Evolutionary conservation across 306 rosid genomes (phyloP), one percentile per base, ranked within the genome.

Genomic region (Lagenaria siceraria): DNA sequence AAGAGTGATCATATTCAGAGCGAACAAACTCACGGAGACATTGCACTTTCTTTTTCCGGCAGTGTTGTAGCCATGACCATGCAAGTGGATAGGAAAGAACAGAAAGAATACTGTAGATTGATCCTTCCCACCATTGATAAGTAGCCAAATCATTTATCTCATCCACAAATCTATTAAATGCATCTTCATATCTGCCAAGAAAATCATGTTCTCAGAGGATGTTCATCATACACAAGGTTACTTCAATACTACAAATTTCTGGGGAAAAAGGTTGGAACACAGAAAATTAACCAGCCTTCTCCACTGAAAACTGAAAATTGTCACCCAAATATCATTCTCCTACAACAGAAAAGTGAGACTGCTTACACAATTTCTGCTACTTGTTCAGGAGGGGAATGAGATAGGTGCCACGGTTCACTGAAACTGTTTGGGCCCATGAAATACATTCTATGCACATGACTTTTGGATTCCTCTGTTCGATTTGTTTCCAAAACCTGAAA

Each of bases 401-500:
- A 79, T 10, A 86, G 83, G 83, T 86, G 82, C 89, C 87, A 86
- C 15, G 89, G 89, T 83, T 83, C 85, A 52, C 87, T 79, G 69
- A 86, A 86, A 59, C 85, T 86, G 77, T 83, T 86, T 38, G 89
- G 87, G 56, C 87, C 87, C 87, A 83, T 83, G 80, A 86, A 86
- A 81, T 81, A 81, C 89, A 86, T 81, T 77, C 89, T 86, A 72
- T 86, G 82, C 60, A 86, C 89, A 52, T 83, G 89, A 74, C 82
- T 86, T 53, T 73, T 84, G 59, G 89, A 83, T 77, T 83, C 85
- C 82, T 86, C 85, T 0, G 80, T 83, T 66, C 89, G 74, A 64
- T 82, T 82, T 81, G 83, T 77, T 84, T 83, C 88, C 80, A 91
- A 75, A 79, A 94, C 93, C 97, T 94, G 92, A 84, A 86, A 83